phyloP scores from a whole-genome alignment of 139 green algal genomes.

The Picochlorum sp. region DNA sequence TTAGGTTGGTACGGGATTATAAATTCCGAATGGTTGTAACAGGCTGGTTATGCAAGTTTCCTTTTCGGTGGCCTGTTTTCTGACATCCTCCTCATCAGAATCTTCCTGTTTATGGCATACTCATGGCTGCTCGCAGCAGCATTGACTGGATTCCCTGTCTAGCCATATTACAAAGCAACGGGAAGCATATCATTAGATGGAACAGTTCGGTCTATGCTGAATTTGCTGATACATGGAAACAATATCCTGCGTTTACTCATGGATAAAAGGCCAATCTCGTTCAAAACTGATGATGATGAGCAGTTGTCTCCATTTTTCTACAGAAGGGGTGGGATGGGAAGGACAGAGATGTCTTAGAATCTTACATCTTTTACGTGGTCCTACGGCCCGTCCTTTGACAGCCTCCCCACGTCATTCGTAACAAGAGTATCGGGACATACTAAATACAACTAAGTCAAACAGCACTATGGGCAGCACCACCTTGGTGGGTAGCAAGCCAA shows the following conservation, averaged over 20 bases:
- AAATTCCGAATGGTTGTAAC: no score
- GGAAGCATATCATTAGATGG: not conserved
- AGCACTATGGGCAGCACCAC: no score
- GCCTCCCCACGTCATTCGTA: no score
- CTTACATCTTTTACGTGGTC: no score
- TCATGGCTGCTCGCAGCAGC: not conserved
- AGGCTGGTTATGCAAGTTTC: not conserved
- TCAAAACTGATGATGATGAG: not conserved
- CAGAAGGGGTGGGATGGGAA: not conserved
- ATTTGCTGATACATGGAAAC: not conserved
- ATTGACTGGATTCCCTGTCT: not conserved
- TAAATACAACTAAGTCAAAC: no score
- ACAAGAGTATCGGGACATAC: no score
- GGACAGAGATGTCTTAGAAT: no score
- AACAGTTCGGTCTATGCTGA: not conserved
- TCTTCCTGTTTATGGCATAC: not conserved
- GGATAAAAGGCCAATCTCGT: not conserved
- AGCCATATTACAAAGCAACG: not conserved
- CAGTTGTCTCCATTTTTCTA: not conserved
- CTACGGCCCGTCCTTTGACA: no score
- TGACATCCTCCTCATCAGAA: not conserved
- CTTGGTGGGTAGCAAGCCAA: no score
- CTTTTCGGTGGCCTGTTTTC: not conserved
- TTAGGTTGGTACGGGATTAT: no score
- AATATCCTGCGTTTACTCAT: not conserved